phyloP scores from a whole-genome alignment of 345 rosid genomes.

The Iberis pinnata region DNA sequence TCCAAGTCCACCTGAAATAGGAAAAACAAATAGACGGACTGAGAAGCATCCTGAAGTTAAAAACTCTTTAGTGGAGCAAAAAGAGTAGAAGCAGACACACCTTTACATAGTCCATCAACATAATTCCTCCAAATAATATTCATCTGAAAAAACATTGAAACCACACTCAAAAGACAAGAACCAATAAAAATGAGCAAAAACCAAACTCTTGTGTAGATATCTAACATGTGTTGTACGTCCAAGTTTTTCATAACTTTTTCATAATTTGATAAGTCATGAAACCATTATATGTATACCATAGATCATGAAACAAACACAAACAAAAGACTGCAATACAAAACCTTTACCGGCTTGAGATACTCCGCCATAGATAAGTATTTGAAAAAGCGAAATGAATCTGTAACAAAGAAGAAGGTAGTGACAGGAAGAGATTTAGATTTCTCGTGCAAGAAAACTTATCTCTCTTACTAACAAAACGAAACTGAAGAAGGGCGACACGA shows the following conservation, averaged over 20 bases:
- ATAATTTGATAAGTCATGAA: constrained; percentile 67
- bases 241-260: constrained; percentile 79
- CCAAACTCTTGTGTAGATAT: constrained; percentile 4
- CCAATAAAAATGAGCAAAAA: background rate
- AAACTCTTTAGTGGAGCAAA: too few relatives aligned
- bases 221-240: constrained; percentile 90
- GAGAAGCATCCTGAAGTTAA: background rate
- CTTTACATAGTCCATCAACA: constrained; percentile 69
- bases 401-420: too few relatives aligned
- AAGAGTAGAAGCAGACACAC: constrained; percentile 36
- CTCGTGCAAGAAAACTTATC: too few relatives aligned
- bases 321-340: too few relatives aligned
- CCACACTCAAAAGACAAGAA: constrained; percentile 5
- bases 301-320: constrained; percentile 3
- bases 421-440: too few relatives aligned
- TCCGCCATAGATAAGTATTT: too few relatives aligned
- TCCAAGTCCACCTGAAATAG: constrained; percentile 59
- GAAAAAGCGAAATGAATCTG: too few relatives aligned
- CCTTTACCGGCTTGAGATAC: too few relatives aligned
- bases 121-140: constrained; percentile 77
- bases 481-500: too few relatives aligned
- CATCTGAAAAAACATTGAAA: constrained; percentile 58
- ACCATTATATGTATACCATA: constrained; percentile 41
- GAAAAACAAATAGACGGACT: background rate
- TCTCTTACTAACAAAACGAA: too few relatives aligned